A percentile compares a stretch with the other conserved stretches of the same genome.
Evolutionary conservation across 2,329 filamentous ascomycete genomes (phyloP).

Genomic region (Paecilomyces variotii): DNA sequence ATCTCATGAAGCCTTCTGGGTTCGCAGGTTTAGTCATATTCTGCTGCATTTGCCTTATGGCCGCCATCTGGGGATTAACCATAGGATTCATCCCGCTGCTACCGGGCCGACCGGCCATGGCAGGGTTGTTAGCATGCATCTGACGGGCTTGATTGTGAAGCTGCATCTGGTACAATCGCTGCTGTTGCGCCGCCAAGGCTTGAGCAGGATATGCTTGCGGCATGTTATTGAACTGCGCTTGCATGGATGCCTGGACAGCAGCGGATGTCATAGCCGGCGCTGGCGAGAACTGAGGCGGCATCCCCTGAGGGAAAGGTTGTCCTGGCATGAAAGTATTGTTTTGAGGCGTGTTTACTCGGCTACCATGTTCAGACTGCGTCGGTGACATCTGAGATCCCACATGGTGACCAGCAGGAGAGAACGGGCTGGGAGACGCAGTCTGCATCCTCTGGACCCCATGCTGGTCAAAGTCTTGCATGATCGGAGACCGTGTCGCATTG

Average conservation of each 20-base stretch:
- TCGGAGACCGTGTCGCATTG: constrained; percentile 85
- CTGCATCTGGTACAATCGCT: constrained; percentile 69
- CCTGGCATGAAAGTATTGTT: constrained; percentile 59
- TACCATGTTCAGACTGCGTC: constrained; percentile 64
- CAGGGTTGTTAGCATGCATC: constrained; percentile 37
- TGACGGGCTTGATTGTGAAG: constrained; percentile 69
- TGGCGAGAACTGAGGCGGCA: constrained; percentile 36
- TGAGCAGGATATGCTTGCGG: constrained; percentile 46
- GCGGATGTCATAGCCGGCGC: constrained; percentile 32
- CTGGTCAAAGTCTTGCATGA: constrained; percentile 64
- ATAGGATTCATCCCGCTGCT: constrained; percentile 30
- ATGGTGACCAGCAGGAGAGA: constrained; percentile 67
- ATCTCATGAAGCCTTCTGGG: constrained; percentile 66
- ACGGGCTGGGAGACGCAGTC: constrained; percentile 86
- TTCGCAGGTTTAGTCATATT: constrained; percentile 33
- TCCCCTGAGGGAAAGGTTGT: constrained; percentile 31
- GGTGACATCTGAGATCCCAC: constrained; percentile 67
- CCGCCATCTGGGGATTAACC: constrained; percentile 34
- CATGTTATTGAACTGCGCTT: constrained; percentile 44
- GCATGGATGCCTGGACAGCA: constrained; percentile 34
- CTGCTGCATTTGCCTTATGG: constrained; percentile 43
- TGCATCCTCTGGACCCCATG: constrained; percentile 72
- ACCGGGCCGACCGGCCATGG: constrained; percentile 26
- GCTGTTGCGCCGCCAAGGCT: constrained; percentile 63
- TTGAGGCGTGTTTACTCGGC: constrained; percentile 60